Evolutionary conservation across 73 alveolate species (phyloP), one percentile per base, ranked within the genome.

Genomic region (Effrenium voratum): DNA sequence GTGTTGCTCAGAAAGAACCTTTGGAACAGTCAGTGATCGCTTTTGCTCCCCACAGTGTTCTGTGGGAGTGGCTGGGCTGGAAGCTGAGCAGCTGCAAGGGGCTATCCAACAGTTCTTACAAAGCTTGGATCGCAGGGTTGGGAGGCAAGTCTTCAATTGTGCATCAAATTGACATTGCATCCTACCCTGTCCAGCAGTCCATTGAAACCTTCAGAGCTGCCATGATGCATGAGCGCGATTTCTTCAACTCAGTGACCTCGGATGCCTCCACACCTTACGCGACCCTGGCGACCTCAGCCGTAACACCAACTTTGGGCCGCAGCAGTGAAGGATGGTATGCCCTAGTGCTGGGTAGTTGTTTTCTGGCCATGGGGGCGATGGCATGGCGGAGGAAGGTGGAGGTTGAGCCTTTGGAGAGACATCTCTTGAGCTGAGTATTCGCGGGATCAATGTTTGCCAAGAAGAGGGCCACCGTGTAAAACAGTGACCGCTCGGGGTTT

Each of bases 11-110:
- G 28, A 52, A 34, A 16, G 26, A 84, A 38, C 60, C 93, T 22
- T 83, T 52, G 30, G 79, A 24, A 40, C 93, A 52, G 63, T 68
- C 93, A 0, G 63, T 84, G 79, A 84, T 84, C 38, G 76, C 93
- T n/a, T 84, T 84, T 40, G 76, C 93, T 30, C 80, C 93, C 47
- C 34, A 79, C 57, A 84, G 80, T 26, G 93, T 52, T 8, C 59
- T 52, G 32, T 84, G 93, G 93, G 93, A 84, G 32, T 84, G 93
- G 93, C 59, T 84, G 40, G 93, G 93, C 63, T 45, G 80, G 32
- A 68, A 46, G 30, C n/a, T 84, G 93, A 52, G 63, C 36, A 47
- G 79, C 16, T 84, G 80, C 60, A 52, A 28, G 32, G 47, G 92
- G 30, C 59, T 26, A 1, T 45, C 76, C 80, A 63, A 63, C 38